Conservation (phyloP, 2,329 filamentous ascomycete genomes). For the Penicillium sumatraense region DNA sequence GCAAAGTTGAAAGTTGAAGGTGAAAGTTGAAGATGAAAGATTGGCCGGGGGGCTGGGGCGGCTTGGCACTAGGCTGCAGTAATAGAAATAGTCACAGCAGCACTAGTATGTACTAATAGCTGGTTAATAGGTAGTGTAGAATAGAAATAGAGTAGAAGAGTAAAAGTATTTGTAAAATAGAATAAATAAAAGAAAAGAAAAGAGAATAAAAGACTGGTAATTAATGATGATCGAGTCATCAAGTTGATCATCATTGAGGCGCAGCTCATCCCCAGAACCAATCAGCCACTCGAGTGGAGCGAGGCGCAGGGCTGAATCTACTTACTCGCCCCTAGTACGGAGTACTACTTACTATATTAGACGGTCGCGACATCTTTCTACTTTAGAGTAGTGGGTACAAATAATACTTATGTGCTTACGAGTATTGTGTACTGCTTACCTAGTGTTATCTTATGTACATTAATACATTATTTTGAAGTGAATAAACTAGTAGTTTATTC, state of each 20-base stretch:
- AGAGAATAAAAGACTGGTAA: neutral
- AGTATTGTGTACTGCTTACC: neutral
- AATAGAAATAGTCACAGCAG: neutral
- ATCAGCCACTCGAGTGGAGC: constrained; percentile 10
- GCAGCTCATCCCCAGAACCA: constrained; percentile 9
- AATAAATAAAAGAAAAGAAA: neutral
- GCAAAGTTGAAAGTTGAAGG: constrained; percentile 8
- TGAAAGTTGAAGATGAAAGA: constrained; percentile 15
- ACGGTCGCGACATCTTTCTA: no score
- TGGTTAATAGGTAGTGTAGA: neutral
- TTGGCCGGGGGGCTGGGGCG: constrained; percentile 18
- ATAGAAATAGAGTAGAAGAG: neutral
- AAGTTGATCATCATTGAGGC: neutral
- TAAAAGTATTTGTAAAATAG: neutral
- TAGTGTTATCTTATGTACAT: no score
- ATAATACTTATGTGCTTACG: neutral
- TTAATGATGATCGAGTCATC: neutral
- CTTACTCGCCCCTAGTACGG: no score
- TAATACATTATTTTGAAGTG: neutral
- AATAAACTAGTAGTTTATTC: neutral
- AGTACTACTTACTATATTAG: no score
- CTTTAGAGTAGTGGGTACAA: no score
- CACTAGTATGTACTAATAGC: neutral
- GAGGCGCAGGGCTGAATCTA: constrained; percentile 18
- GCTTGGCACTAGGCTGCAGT: constrained; percentile 25